Conservation (phyloP, 202 grass and related monocot genomes). For the Musa balbisiana region DNA sequence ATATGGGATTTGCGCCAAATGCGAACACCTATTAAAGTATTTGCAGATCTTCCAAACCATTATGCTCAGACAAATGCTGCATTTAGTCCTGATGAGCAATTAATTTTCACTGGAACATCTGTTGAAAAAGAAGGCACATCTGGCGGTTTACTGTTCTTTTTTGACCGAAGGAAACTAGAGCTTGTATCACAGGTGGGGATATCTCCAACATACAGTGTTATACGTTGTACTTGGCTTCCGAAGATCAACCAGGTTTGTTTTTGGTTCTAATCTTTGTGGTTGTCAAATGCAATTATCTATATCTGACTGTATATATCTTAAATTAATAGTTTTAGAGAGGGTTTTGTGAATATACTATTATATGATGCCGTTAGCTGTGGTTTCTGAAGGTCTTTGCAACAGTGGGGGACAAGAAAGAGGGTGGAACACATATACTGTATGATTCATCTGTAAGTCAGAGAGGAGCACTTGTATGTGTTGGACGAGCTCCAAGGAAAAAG, state of each 20-base stretch:
- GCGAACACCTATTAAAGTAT: constrained; percentile 69
- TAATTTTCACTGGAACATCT: constrained; percentile 91
- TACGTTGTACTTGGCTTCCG: constrained; percentile 75
- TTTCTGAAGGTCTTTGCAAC: constrained; percentile 74
- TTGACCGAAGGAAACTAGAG: constrained; percentile 92
- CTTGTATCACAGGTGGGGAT: constrained; percentile 81
- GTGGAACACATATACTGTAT: constrained; percentile 78
- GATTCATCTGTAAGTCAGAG: constrained; percentile 93
- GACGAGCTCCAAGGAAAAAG: constrained; percentile 77
- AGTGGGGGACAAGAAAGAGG: constrained; percentile 92
- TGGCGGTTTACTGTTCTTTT: constrained; percentile 89
- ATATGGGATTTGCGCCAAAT: constrained; percentile 85
- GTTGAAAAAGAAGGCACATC: constrained; percentile 71
- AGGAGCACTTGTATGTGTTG: constrained; percentile 86
- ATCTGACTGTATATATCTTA: neutral
- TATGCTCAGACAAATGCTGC: constrained; percentile 80
- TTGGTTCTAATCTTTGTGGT: constrained; percentile 1
- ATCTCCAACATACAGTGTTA: constrained; percentile 75
- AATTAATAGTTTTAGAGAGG: neutral
- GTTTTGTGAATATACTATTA: neutral
- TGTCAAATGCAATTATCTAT: neutral
- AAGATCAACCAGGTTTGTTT: constrained; percentile 78
- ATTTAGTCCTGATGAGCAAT: constrained; percentile 89
- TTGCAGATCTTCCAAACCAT: constrained; percentile 79
- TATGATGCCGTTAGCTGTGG: constrained; percentile 3